Evolutionary conservation across 441 rosid genomes (phyloP), one percentile per base, ranked within the genome.

Genomic region (Syzygium malaccense): DNA sequence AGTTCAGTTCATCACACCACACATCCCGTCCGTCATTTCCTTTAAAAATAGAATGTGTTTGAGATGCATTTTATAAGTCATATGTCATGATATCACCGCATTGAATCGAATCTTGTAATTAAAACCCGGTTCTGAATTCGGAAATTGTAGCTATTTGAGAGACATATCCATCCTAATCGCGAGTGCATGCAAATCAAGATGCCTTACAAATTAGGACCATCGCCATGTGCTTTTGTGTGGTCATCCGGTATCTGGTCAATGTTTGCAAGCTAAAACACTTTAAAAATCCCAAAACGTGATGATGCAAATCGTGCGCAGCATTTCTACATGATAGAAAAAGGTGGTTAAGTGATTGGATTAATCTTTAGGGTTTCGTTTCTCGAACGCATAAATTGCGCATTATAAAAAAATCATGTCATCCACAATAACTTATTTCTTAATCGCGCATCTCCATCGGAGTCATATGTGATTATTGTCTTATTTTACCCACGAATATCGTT

Each of bases 51-150:
- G 10, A n/a, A n/a, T n/a, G n/a, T 62, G 11, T 41, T 62, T 62
- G 71, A 30, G 1, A 62, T 6, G 17, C 33, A 62, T 62, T 62
- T 14, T 62, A 30, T 62, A n/a, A 62, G 37, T 15, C 71, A 62
- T 7, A 19, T 19, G 33, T 4, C 7, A 4, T 2, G 20, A n/a
- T 30, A 62, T 62, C 37, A 62, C 30, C 71, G 10, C 20, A 62
- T 30, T 62, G 0, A 30, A 2, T 62, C 10, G 20, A 62, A n/a
- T 0, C 0, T 4, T 14, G 71, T n/a, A n/a, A n/a, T n/a, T n/a
- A 62, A n/a, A 62, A 62, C 10, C 7, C 2, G 5, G 1, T 30
- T n/a, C 8, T 15, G 19, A n/a, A 15, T 14, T 62, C 3, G 0
- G 7, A 62, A 30, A 62, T n/a, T 17, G 37, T 62, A 62, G 15